Percentiles rank a stretch among this genome's conserved stretches.
Evolutionary conservation across 768 basidiomycete genomes (phyloP).

Genomic region (Lepiota venenata): DNA sequence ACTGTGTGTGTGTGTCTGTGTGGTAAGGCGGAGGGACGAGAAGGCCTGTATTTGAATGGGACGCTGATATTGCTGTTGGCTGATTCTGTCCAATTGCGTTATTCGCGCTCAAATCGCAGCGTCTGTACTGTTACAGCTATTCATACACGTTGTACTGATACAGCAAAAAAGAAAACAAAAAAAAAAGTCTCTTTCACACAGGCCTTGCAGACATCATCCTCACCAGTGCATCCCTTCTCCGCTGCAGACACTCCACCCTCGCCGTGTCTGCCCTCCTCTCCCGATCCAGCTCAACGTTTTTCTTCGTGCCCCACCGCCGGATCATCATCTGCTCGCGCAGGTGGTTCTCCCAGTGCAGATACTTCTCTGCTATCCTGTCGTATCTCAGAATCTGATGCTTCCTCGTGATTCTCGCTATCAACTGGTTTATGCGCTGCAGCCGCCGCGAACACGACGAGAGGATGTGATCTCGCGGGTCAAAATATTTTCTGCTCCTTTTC

Average conservation of each 20-base stretch:
- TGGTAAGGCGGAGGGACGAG: background rate
- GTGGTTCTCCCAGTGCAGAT: constrained; percentile 10
- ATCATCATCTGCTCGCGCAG: constrained; percentile 10
- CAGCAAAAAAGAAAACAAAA: background rate
- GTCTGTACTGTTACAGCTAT: background rate
- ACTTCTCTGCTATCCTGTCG: constrained; percentile 9
- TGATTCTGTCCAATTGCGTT: constrained; percentile 5
- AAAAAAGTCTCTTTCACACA: background rate
- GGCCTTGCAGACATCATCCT: background rate
- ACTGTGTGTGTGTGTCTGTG: no score
- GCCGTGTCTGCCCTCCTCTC: background rate
- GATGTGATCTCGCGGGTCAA: constrained; percentile 1
- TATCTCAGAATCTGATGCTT: constrained; percentile 11
- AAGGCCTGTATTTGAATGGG: background rate
- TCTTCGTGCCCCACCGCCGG: background rate
- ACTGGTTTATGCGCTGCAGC: constrained; percentile 7
- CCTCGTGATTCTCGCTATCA: constrained; percentile 1
- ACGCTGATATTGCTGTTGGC: no score
- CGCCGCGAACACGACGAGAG: constrained; percentile 3
- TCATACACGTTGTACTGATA: background rate
- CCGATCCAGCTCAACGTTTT: constrained; percentile 4
- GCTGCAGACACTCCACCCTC: background rate
- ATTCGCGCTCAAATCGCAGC: background rate
- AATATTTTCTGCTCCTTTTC: background rate
- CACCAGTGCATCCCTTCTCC: constrained; percentile 2